These are phyloP conservation scores for Geopyxis carbonaria DNA, from an alignment of 495 filamentous ascomycete genomes.

Conservation along the genomic window DNA sequence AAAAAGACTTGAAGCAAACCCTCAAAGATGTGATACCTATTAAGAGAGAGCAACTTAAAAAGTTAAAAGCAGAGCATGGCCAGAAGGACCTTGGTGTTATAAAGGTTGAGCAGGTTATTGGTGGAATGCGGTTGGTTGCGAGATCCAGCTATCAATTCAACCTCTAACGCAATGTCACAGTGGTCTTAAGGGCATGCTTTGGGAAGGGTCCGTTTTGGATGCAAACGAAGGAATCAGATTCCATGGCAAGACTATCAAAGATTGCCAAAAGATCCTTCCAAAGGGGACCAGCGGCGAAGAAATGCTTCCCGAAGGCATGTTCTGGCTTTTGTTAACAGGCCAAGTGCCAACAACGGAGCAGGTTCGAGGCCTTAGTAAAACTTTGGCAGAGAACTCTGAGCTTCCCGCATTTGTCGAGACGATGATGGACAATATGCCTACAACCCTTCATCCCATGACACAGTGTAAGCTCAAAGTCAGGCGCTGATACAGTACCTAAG, in stretches of 20 bases:
- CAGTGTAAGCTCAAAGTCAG: slow-evolving; percentile 33
- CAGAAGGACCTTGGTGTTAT: slow-evolving; percentile 75
- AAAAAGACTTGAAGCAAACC: no score
- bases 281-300: slow-evolving; percentile 89
- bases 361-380: slow-evolving; percentile 60
- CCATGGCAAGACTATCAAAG: slow-evolving; percentile 94
- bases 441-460: slow-evolving; percentile 88
- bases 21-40: slow-evolving; percentile 95
- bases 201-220: slow-evolving; percentile 96
- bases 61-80: slow-evolving; percentile 63
- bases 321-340: slow-evolving; percentile 94
- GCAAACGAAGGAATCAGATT: slow-evolving; percentile 95
- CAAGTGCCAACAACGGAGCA: slow-evolving; percentile 71
- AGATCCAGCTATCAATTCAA: no score
- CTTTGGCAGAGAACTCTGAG: slow-evolving; percentile 69
- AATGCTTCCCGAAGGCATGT: slow-evolving; percentile 98
- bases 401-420: slow-evolving; percentile 73
- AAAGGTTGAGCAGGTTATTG: slow-evolving; percentile 82
- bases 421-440: slow-evolving; percentile 81
- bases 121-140: slow-evolving; percentile 96
- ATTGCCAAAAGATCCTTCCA: slow-evolving; percentile 84
- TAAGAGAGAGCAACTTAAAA: slow-evolving; percentile 98
- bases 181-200: slow-evolving; percentile 73
- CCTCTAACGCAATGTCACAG: no score
- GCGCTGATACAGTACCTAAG: not conserved